phyloP scores from a whole-genome alignment of 345 rosid species.

The Viola odorata region DNA sequence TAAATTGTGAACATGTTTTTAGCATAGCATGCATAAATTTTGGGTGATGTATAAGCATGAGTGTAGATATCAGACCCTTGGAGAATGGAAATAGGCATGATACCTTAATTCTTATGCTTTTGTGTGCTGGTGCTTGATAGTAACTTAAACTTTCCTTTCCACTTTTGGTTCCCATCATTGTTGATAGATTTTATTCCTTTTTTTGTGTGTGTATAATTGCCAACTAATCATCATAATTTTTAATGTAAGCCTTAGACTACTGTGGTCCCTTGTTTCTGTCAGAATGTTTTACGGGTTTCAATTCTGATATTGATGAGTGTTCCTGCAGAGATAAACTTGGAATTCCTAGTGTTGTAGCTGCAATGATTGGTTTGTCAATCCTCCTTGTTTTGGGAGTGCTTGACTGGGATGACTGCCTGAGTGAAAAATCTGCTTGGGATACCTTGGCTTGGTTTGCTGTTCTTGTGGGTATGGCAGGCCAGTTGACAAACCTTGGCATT shows the following conservation, averaged over 20 bases:
- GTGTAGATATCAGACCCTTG: not conserved
- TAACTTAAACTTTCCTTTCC: too few species aligned
- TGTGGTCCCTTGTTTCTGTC: not conserved
- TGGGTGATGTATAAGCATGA: not conserved
- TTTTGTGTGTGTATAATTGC: too few species aligned
- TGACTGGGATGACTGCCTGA: constrained; percentile 92
- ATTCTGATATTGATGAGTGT: constrained; percentile 14
- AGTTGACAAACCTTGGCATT: constrained; percentile 78
- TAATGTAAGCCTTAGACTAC: too few species aligned
- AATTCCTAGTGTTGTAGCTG: constrained; percentile 91
- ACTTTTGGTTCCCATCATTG: too few species aligned
- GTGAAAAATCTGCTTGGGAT: constrained; percentile 98
- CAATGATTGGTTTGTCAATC: constrained; percentile 87
- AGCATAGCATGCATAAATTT: not conserved
- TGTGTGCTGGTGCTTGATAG: too few species aligned
- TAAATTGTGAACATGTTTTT: not conserved
- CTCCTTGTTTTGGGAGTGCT: constrained; percentile 86
- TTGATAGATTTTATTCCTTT: too few species aligned
- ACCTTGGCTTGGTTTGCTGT: constrained; percentile 93
- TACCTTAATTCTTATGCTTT: too few species aligned
- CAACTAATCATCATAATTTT: too few species aligned
- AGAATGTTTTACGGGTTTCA: not conserved
- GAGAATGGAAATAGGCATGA: not conserved
- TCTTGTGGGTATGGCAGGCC: constrained; percentile 94
- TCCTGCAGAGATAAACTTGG: constrained; percentile 64